Conservation (phyloP, 2,329 filamentous ascomycete genomes). For the Ciborinia camelliae region DNA sequence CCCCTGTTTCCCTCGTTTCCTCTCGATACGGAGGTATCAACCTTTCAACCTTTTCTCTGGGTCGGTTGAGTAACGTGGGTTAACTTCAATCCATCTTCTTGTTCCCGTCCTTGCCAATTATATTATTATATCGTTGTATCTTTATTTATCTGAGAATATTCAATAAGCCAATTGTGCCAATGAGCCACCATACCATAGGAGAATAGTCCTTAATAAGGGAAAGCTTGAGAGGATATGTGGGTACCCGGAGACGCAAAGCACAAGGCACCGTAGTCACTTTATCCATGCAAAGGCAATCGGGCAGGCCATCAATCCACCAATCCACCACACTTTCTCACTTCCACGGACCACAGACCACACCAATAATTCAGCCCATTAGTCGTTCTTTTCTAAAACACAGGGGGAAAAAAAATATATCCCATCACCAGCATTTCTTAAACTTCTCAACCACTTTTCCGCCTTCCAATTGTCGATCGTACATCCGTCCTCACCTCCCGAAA, state of each 20-base stretch:
- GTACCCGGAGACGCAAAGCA: not conserved
- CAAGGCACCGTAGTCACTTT: not conserved
- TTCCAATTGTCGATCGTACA: not conserved
- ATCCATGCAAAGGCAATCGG: slow-evolving; percentile 6
- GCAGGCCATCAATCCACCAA: too few relatives aligned
- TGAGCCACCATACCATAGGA: too few relatives aligned
- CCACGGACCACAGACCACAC: too few relatives aligned
- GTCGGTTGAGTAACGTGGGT: not conserved
- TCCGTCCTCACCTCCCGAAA: not conserved
- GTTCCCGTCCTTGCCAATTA: not conserved
- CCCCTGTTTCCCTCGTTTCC: too few relatives aligned
- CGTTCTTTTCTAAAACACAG: not conserved
- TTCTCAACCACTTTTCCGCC: slow-evolving; percentile 10
- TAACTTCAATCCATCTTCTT: not conserved
- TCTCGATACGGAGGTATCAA: too few relatives aligned
- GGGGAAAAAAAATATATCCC: not conserved
- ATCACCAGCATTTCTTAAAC: not conserved
- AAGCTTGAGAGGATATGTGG: not conserved
- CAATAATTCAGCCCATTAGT: not conserved
- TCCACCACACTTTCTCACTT: not conserved
- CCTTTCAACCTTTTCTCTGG: not conserved
- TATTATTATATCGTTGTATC: too few relatives aligned
- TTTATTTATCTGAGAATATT: too few relatives aligned
- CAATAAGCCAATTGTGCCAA: too few relatives aligned
- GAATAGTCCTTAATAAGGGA: slow-evolving; percentile 1